Conservation (phyloP, 1,139 yeast species). For the Candida sanyaensis region DNA sequence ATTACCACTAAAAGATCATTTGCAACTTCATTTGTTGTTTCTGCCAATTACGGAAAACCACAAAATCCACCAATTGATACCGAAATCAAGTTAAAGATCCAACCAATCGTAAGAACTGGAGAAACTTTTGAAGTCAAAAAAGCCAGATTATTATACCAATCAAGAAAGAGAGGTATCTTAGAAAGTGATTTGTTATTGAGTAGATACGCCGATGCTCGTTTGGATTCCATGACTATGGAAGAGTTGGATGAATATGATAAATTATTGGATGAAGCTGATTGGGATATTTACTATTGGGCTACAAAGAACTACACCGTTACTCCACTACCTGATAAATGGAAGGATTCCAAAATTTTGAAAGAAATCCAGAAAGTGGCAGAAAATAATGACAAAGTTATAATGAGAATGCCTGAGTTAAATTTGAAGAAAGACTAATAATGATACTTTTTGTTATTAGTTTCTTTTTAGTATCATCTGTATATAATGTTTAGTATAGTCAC, state of each 20-base stretch:
- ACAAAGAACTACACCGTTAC: slow-evolving; percentile 77
- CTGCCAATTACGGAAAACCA: slow-evolving; percentile 44
- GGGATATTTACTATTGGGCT: slow-evolving; percentile 99
- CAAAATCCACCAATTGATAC: slow-evolving; percentile 38
- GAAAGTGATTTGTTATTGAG: slow-evolving; percentile 88
- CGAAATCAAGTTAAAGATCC: slow-evolving; percentile 52
- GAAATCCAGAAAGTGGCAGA: slow-evolving; percentile 72
- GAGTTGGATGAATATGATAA: slow-evolving; percentile 85
- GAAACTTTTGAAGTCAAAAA: slow-evolving; percentile 78
- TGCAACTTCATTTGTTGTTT: slow-evolving; percentile 14
- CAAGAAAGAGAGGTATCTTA: slow-evolving; percentile 92
- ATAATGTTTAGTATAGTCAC: not conserved
- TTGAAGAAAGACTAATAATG: slow-evolving; percentile 1
- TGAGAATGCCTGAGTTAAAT: slow-evolving; percentile 78
- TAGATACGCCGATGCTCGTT: slow-evolving; percentile 78
- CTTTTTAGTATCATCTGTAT: not conserved
- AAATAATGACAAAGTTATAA: slow-evolving; percentile 69
- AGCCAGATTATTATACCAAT: slow-evolving; percentile 86
- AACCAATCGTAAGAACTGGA: slow-evolving; percentile 72
- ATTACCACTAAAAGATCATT: slow-evolving; percentile 12
- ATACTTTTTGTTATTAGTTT: not conserved
- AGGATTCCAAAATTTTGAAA: slow-evolving; percentile 61
- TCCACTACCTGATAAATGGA: slow-evolving; percentile 87
- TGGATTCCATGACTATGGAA: slow-evolving; percentile 57
- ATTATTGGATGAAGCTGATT: slow-evolving; percentile 88